Evolutionary conservation across 1,284 basidiomycete species (phyloP).

Genomic region (Melampsora americana): DNA sequence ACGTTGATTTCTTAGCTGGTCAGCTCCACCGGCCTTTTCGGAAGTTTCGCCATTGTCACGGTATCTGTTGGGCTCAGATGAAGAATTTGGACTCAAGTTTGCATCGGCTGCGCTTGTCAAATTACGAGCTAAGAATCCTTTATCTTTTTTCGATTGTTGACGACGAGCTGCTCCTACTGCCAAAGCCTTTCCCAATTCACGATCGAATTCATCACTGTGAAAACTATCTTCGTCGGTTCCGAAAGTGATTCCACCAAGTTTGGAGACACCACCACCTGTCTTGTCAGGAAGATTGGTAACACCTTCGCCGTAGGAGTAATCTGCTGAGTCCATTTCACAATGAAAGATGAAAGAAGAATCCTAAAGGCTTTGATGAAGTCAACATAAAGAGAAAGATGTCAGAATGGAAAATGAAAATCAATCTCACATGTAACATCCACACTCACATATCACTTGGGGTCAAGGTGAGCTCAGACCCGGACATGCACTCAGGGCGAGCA

Average conservation of each 20-base stretch:
- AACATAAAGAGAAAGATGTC: too few relatives aligned
- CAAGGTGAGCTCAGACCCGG: too few relatives aligned
- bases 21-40: background rate
- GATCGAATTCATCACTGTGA: slow-evolving; percentile 32
- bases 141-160: slow-evolving; percentile 2
- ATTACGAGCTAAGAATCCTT: slow-evolving; percentile 3
- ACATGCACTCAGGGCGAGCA: too few relatives aligned
- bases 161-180: slow-evolving; percentile 3
- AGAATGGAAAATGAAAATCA: too few relatives aligned
- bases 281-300: slow-evolving; percentile 22
- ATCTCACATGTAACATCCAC: too few relatives aligned
- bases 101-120: background rate
- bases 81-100: background rate
- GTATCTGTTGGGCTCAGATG: background rate
- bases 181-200: slow-evolving; percentile 20
- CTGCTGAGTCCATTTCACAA: slow-evolving; percentile 17
- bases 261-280: slow-evolving; percentile 32
- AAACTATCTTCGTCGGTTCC: slow-evolving; percentile 42
- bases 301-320: slow-evolving; percentile 9
- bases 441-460: too few relatives aligned
- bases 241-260: slow-evolving; percentile 37
- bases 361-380: too few relatives aligned
- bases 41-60: background rate
- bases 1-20: background rate
- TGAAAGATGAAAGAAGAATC: background rate